phyloP scores from a whole-genome alignment of 169 alveolate species.

The Cryptosporidium felis region DNA sequence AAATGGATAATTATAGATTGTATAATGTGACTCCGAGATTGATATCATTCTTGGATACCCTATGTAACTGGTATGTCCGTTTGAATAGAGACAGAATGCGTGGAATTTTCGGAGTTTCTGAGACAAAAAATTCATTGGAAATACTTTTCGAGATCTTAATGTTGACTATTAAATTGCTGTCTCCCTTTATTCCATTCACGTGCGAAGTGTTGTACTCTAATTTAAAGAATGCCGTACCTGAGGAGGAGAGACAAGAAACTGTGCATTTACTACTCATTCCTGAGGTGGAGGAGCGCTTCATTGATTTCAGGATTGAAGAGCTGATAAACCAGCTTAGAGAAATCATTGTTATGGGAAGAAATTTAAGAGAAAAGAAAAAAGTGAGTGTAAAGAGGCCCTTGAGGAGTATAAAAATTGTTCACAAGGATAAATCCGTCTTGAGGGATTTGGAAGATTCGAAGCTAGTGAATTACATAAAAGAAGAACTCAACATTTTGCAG shows the following conservation, averaged over 20 bases:
- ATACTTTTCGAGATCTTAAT: constrained; percentile 89
- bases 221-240: constrained; percentile 87
- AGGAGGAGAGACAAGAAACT: constrained; percentile 79
- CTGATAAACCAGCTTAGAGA: constrained; percentile 78
- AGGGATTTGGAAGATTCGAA: constrained; percentile 76
- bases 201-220: constrained; percentile 91
- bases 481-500: constrained; percentile 86
- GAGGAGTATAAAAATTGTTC: constrained; percentile 80
- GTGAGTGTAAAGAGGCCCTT: constrained; percentile 91
- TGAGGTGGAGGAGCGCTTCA: constrained; percentile 77
- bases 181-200: constrained; percentile 93
- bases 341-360: constrained; percentile 90
- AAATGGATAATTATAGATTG: constrained; percentile 94
- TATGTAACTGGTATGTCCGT: constrained; percentile 96
- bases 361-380: constrained; percentile 89
- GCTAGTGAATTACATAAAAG: constrained; percentile 82
- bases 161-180: constrained; percentile 81
- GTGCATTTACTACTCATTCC: constrained; percentile 90
- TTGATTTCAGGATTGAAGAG: constrained; percentile 82
- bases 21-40: constrained; percentile 95
- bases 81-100: constrained; percentile 96
- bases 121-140: constrained; percentile 85
- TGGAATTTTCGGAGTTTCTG: constrained; percentile 91
- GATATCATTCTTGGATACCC: constrained; percentile 91
- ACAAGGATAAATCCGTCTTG: constrained; percentile 77